Conservation (phyloP, 1,139 yeast species). For the Sugiyamaella grinbergsii region DNA sequence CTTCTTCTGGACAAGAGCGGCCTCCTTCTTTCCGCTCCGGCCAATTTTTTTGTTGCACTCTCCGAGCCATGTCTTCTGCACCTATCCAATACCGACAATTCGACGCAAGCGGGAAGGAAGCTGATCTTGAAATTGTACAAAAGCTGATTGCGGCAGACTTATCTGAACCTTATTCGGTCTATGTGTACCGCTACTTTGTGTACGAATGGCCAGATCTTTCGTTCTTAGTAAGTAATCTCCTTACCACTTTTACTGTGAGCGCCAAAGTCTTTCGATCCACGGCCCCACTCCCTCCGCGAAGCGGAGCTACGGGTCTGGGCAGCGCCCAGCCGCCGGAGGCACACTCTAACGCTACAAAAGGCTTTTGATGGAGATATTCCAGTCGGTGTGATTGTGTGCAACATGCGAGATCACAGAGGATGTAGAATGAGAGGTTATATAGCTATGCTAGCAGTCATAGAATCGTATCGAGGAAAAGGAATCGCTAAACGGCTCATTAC, state of each 20-base stretch:
- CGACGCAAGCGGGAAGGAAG: constrained; percentile 37
- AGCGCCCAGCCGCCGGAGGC: no score
- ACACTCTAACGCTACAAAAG: constrained; percentile 21
- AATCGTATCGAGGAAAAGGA: constrained; percentile 70
- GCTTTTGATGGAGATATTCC: constrained; percentile 41
- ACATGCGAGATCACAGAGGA: constrained; percentile 75
- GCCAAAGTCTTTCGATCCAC: no score
- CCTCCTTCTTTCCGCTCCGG: no score
- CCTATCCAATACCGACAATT: constrained; percentile 37
- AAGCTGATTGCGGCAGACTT: constrained; percentile 59
- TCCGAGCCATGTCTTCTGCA: background rate
- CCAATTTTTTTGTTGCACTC: no score
- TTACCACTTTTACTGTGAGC: no score
- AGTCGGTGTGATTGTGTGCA: constrained; percentile 83
- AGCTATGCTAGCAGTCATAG: constrained; percentile 91
- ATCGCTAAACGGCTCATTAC: constrained; percentile 75
- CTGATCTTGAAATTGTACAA: constrained; percentile 43
- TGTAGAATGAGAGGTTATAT: constrained; percentile 78
- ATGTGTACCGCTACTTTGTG: constrained; percentile 68
- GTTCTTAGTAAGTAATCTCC: constrained; percentile 46
- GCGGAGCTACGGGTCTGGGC: no score
- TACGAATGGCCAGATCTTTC: constrained; percentile 71
- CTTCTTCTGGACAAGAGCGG: no score
- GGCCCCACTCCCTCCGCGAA: no score
- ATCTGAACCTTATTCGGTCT: constrained; percentile 73